Conservation (phyloP, 192 early-diverging fungal species). For the Cetraspora pellucida region DNA sequence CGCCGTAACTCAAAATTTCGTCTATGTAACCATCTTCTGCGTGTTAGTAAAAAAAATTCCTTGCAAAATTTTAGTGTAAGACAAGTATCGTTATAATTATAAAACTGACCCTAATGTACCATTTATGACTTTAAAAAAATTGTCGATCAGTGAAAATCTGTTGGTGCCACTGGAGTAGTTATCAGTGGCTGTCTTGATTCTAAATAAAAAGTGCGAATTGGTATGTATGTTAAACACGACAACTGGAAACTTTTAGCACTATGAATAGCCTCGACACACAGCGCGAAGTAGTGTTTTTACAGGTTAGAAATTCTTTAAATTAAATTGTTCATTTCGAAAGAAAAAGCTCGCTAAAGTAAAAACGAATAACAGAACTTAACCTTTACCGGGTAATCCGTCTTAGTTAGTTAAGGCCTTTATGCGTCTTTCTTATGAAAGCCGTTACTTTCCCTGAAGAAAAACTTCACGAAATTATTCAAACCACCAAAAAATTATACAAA, state of each 20-base stretch:
- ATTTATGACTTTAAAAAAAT: no score
- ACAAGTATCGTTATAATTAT: no score
- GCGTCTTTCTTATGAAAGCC: constrained; percentile 20
- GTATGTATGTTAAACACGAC: no score
- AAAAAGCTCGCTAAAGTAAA: neutral
- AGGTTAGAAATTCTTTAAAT: neutral
- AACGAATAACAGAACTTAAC: neutral
- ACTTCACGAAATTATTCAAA: neutral
- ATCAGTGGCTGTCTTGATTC: no score
- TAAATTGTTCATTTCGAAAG: neutral
- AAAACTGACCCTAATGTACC: no score
- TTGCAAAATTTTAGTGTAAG: no score
- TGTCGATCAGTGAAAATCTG: no score
- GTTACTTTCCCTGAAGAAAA: neutral
- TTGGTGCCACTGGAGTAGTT: no score
- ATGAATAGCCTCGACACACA: neutral
- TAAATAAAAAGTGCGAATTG: no score
- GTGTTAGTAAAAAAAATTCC: no score
- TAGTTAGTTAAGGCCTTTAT: constrained; percentile 32
- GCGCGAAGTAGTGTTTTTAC: constrained; percentile 1
- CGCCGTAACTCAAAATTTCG: no score
- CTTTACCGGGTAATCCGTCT: neutral
- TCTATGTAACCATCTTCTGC: no score
- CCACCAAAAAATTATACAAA: neutral
- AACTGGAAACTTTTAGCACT: neutral